These are phyloP conservation scores for Scorias spongiosa DNA, from an alignment of 2,329 filamentous ascomycete genomes.

Conservation along the genomic window DNA sequence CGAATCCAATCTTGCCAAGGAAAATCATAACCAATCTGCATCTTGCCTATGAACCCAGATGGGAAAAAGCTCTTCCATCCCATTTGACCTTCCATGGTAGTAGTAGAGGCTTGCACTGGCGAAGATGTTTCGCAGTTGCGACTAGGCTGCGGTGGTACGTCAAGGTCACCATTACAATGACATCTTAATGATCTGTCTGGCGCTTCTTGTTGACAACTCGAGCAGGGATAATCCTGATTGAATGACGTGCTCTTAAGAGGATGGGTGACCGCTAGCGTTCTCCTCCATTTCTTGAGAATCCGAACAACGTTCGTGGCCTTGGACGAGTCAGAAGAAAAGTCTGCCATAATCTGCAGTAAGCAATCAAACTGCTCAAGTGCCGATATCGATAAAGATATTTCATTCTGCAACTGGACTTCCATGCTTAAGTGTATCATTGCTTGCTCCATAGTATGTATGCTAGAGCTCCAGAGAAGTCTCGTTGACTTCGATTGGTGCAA, in stretches of 20 bases:
- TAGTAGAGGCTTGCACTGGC: not conserved
- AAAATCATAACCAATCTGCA: not conserved
- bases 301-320: too few relatives aligned
- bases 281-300: too few relatives aligned
- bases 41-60: not conserved
- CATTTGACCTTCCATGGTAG: not conserved
- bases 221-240: too few relatives aligned
- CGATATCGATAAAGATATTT: not conserved
- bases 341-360: too few relatives aligned
- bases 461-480: not conserved
- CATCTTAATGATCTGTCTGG: too few relatives aligned
- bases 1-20: not conserved
- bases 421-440: not conserved
- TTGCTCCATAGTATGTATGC: not conserved
- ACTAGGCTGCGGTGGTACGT: too few relatives aligned
- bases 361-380: too few relatives aligned
- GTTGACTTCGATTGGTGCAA: not conserved
- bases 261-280: too few relatives aligned
- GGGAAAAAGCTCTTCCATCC: not conserved
- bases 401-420: not conserved
- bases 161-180: too few relatives aligned
- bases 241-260: too few relatives aligned
- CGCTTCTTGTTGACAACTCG: too few relatives aligned
- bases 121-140: not conserved
- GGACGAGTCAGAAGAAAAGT: too few relatives aligned